Percentiles rank a stretch among this genome's conserved stretches.
Evolutionary conservation across 148 eudicot genomes (phyloP).

Genomic region (Rheum nobile): DNA sequence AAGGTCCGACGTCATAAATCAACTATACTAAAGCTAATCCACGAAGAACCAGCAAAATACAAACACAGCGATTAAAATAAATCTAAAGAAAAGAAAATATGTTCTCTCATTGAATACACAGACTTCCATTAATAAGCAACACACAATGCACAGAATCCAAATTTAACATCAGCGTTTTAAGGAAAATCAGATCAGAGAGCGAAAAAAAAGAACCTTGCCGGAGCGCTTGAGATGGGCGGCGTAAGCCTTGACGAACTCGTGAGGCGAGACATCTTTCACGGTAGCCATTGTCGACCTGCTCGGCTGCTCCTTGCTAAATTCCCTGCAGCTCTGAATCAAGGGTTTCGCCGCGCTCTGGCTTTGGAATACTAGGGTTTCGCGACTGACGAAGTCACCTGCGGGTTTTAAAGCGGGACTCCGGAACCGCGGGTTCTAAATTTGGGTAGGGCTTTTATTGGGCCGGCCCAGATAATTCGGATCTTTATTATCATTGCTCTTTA

Average conservation of each 20-base stretch:
- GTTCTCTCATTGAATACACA: neutral
- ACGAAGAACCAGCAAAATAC: neutral
- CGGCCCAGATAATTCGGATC: neutral
- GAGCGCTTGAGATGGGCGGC: constrained; percentile 11
- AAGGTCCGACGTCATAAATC: neutral
- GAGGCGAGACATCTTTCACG: constrained; percentile 9
- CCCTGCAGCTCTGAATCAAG: neutral
- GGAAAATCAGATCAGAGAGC: neutral
- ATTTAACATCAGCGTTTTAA: neutral
- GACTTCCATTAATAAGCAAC: neutral
- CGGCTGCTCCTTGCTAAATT: neutral
- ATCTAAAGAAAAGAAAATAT: neutral
- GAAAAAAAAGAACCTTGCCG: constrained; percentile 2
- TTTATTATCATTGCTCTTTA: neutral
- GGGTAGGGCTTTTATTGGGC: neutral
- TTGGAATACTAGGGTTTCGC: neutral
- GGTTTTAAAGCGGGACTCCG: neutral
- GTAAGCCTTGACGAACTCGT: constrained; percentile 11
- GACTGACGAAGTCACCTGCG: neutral
- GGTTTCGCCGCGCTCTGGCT: constrained; percentile 2
- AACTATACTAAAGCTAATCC: neutral
- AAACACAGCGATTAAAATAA: neutral
- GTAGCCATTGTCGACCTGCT: neutral
- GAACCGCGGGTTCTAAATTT: neutral
- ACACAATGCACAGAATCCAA: neutral